Percentiles rank a stretch among this genome's conserved stretches.
Evolutionary conservation across 331 rosid genomes (phyloP).

Genomic region (Malus hybrid): DNA sequence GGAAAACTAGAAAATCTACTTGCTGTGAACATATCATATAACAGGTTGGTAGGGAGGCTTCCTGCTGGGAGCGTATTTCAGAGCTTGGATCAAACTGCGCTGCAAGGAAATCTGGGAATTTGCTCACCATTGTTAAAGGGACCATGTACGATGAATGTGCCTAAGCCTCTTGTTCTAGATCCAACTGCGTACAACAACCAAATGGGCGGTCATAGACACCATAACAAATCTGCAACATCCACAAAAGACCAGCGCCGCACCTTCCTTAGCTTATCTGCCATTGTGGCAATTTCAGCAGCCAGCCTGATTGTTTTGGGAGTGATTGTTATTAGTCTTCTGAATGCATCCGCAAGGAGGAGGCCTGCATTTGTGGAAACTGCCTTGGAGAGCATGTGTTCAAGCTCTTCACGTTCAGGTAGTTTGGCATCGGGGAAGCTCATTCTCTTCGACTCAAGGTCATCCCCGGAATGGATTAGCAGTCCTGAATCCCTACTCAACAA

Average conservation of each 20-base stretch:
- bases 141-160: slow-evolving; percentile 77
- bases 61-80: slow-evolving; percentile 59
- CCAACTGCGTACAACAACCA: slow-evolving; percentile 61
- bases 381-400: slow-evolving; percentile 86
- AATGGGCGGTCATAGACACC: slow-evolving; percentile 40
- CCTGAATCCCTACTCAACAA: slow-evolving; percentile 62
- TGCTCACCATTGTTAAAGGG: slow-evolving; percentile 83
- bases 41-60: slow-evolving; percentile 83
- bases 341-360: slow-evolving; percentile 64
- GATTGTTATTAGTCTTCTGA: slow-evolving; percentile 56
- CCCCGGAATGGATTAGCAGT: slow-evolving; percentile 34
- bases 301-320: slow-evolving; percentile 65
- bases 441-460: slow-evolving; percentile 50
- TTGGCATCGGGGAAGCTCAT: slow-evolving; percentile 66
- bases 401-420: slow-evolving; percentile 64
- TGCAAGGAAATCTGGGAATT: slow-evolving; percentile 83
- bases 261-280: slow-evolving; percentile 76
- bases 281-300: slow-evolving; percentile 76
- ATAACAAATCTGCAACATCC: slow-evolving; percentile 26
- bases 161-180: slow-evolving; percentile 89
- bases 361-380: slow-evolving; percentile 63
- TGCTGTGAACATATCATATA: slow-evolving; percentile 72
- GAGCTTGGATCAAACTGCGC: slow-evolving; percentile 70
- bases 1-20: slow-evolving; percentile 74
- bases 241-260: slow-evolving; percentile 32